Evolutionary conservation across 257 asterid genomes (phyloP).

Genomic region (Solanum clarkiae): DNA sequence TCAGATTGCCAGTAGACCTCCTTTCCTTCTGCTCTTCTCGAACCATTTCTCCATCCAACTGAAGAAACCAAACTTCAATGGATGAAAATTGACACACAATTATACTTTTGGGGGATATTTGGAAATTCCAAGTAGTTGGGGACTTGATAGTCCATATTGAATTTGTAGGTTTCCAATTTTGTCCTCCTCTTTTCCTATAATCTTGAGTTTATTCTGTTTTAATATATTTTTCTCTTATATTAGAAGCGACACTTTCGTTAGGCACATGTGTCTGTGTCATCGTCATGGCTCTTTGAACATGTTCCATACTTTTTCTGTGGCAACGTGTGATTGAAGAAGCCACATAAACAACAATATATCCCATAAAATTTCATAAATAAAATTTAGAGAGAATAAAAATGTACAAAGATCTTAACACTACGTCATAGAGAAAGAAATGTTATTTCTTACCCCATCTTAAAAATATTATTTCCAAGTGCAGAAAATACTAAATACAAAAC

Average conservation of each 20-base stretch:
- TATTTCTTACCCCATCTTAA: too few relatives aligned
- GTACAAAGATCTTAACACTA: too few relatives aligned
- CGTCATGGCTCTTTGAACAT: too few relatives aligned
- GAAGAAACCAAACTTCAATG: not conserved
- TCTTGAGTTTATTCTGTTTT: not conserved
- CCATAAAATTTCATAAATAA: fast-evolving
- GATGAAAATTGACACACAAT: not conserved
- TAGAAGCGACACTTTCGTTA: too few relatives aligned
- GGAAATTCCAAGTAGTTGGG: not conserved
- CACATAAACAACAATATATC: too few relatives aligned
- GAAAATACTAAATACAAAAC: too few relatives aligned
- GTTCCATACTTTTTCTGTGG: too few relatives aligned
- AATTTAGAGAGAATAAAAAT: fast-evolving
- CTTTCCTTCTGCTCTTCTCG: not conserved
- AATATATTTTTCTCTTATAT: not conserved
- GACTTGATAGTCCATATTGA: not conserved
- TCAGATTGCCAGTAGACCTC: constrained; percentile 2
- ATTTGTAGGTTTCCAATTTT: not conserved
- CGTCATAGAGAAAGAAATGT: fast-evolving
- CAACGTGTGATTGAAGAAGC: too few relatives aligned
- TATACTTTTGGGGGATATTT: not conserved
- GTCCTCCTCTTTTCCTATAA: not conserved
- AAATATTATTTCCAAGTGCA: too few relatives aligned
- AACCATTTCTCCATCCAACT: not conserved
- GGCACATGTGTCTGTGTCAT: too few relatives aligned